phyloP scores from a whole-genome alignment of 257 asterid species.

The Solanum dulcamara region DNA sequence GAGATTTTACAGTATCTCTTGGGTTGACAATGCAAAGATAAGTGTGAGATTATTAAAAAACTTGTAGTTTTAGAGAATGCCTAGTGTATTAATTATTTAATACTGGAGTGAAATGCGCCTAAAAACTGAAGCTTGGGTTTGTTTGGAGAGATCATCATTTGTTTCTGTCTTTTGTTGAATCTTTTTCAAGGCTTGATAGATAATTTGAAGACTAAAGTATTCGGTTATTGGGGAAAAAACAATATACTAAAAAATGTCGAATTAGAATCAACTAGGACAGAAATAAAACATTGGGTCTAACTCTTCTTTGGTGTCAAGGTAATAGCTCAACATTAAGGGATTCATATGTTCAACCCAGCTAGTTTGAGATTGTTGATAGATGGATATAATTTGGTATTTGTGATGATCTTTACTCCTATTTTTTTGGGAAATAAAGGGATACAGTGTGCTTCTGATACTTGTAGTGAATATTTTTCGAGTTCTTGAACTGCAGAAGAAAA shows the following conservation, averaged over 20 bases:
- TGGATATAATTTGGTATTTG: background rate
- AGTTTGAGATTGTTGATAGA: background rate
- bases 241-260: no score
- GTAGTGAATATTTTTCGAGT: background rate
- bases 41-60: background rate
- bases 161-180: no score
- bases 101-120: background rate
- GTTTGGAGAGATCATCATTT: no score
- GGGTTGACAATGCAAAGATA: background rate
- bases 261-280: no score
- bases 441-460: background rate
- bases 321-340: background rate
- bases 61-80: background rate
- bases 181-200: no score
- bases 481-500: background rate
- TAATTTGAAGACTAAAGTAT: no score
- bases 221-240: no score
- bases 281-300: no score
- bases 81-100: background rate
- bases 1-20: background rate
- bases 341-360: background rate
- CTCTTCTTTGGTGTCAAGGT: no score
- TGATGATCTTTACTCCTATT: background rate
- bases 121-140: background rate
- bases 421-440: background rate